phyloP scores from a whole-genome alignment of 1,139 yeast species.

The Geotrichum europaeum region DNA sequence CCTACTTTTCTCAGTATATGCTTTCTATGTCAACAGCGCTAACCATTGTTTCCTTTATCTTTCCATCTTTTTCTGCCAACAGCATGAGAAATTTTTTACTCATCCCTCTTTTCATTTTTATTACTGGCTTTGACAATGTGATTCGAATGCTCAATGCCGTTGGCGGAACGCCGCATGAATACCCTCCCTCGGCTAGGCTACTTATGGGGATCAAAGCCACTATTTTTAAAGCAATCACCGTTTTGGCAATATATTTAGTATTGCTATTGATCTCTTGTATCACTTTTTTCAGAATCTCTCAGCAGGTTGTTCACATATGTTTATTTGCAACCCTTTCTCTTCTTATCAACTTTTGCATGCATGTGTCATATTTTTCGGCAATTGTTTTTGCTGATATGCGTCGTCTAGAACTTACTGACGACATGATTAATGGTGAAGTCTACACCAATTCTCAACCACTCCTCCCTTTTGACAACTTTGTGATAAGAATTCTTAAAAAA shows the following conservation, averaged over 20 bases:
- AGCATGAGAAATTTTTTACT: constrained; percentile 27
- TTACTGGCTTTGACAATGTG: constrained; percentile 42
- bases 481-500: neutral
- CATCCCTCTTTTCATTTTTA: constrained; percentile 39
- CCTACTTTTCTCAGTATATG: constrained; percentile 48
- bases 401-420: constrained; percentile 54
- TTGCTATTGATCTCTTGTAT: constrained; percentile 27
- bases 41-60: constrained; percentile 43
- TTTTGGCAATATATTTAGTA: constrained; percentile 27
- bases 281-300: constrained; percentile 24
- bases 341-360: constrained; percentile 51
- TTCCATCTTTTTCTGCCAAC: constrained; percentile 26
- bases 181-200: constrained; percentile 37
- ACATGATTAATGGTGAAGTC: constrained; percentile 21
- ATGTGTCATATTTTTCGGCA: constrained; percentile 57
- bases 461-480: neutral
- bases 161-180: constrained; percentile 41
- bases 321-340: constrained; percentile 42
- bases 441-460: neutral
- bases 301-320: constrained; percentile 38
- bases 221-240: constrained; percentile 34
- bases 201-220: constrained; percentile 37
- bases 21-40: constrained; percentile 48
- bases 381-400: constrained; percentile 61
- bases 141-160: constrained; percentile 41